These are phyloP conservation scores for Nosema muscidifuracis DNA, from an alignment of 371 early-diverging fungal species.

Conservation along the genomic window DNA sequence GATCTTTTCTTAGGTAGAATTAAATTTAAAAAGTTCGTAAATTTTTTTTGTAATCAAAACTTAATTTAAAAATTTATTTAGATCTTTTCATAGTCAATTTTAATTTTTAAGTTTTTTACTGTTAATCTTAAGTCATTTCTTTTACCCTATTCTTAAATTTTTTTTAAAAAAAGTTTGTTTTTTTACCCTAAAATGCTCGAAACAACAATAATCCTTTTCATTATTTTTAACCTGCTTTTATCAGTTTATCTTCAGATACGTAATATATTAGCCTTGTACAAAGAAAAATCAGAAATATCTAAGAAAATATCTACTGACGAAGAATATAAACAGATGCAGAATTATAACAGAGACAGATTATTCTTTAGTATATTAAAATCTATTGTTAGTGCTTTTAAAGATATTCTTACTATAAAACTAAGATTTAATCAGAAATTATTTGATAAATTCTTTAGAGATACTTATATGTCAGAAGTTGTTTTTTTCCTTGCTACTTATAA, in stretches of 20 bases:
- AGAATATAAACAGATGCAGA: constrained; percentile 72
- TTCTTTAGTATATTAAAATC: constrained; percentile 68
- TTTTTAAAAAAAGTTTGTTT: not conserved
- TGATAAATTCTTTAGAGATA: constrained; percentile 6
- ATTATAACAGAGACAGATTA: constrained; percentile 76
- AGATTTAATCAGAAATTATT: constrained; percentile 7
- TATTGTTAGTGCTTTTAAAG: not conserved
- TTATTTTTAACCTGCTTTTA: constrained; percentile 19
- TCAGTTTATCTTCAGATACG: constrained; percentile 21
- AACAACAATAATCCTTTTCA: constrained; percentile 8
- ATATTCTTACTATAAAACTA: constrained; percentile 4
- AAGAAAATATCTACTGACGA: not conserved
- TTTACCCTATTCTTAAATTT: no score
- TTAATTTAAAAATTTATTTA: no score
- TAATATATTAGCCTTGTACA: constrained; percentile 11
- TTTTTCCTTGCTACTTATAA: constrained; percentile 13
- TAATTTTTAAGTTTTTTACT: no score
- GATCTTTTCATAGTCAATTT: no score
- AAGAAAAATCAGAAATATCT: constrained; percentile 2
- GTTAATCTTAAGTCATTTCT: no score
- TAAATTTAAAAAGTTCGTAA: no score
- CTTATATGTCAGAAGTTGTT: not conserved
- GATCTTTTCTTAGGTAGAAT: no score
- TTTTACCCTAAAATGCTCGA: constrained; percentile 31
- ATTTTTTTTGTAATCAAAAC: no score